A percentile compares a stretch with the other conserved stretches of the same genome.
Conservation (phyloP, 2,329 filamentous ascomycete species). For the Cladosporium sp. region DNA sequence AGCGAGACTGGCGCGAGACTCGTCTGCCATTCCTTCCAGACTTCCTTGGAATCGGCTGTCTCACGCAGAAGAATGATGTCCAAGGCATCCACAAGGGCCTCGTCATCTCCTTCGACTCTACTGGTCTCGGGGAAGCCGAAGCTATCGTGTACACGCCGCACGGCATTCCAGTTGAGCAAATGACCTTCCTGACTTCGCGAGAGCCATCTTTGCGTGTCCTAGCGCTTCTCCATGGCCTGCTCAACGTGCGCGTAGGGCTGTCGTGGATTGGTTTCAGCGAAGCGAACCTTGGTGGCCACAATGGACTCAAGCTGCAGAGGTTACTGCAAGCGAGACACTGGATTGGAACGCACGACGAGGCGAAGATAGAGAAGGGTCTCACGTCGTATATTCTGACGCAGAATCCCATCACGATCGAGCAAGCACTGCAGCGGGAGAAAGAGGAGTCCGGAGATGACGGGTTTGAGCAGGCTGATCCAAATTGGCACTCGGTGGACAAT, state of each 20-base stretch:
- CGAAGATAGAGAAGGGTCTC: constrained; percentile 60
- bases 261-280: constrained; percentile 42
- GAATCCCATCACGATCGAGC: constrained; percentile 44
- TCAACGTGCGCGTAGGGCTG: constrained; percentile 56
- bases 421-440: constrained; percentile 51
- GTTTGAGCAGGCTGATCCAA: neutral
- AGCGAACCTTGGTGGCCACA: constrained; percentile 64
- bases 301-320: constrained; percentile 59
- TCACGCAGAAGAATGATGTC: constrained; percentile 56
- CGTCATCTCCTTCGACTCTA: constrained; percentile 55
- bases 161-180: constrained; percentile 52
- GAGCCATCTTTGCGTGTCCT: constrained; percentile 53
- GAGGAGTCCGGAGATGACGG: constrained; percentile 27
- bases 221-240: constrained; percentile 64
- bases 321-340: constrained; percentile 60
- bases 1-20: constrained; percentile 48
- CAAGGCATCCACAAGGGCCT: constrained; percentile 64
- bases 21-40: constrained; percentile 52
- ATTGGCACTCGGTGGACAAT: constrained; percentile 5
- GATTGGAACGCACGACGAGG: constrained; percentile 66
- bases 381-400: constrained; percentile 53
- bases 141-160: constrained; percentile 66
- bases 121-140: constrained; percentile 45
- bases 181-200: constrained; percentile 47
- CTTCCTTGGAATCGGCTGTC: constrained; percentile 62